phyloP scores from a whole-genome alignment of 2,329 filamentous ascomycete species.

The Neonectria punicea region DNA sequence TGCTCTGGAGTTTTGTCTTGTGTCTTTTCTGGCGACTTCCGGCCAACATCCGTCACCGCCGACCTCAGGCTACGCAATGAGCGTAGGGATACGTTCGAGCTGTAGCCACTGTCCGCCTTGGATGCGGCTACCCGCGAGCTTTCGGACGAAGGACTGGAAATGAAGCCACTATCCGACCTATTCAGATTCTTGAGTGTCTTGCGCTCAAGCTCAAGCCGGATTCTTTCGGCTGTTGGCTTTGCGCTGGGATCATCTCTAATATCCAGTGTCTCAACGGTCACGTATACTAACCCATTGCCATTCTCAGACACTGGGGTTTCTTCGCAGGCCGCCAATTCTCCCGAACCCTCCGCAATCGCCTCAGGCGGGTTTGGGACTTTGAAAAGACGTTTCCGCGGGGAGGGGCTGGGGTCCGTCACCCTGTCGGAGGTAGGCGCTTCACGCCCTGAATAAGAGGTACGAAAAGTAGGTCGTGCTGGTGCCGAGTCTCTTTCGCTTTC shows the following conservation, averaged over 20 bases:
- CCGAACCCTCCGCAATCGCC: not conserved
- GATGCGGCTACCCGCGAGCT: slow-evolving; percentile 57
- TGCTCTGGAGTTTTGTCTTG: not conserved
- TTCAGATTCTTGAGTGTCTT: slow-evolving; percentile 37
- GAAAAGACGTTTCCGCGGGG: not conserved
- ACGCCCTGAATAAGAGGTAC: slow-evolving; percentile 25
- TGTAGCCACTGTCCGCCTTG: slow-evolving; percentile 71
- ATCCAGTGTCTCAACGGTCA: slow-evolving; percentile 50
- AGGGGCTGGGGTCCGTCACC: slow-evolving; percentile 9
- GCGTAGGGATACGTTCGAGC: slow-evolving; percentile 67
- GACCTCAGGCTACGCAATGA: slow-evolving; percentile 55
- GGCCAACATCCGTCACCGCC: slow-evolving; percentile 33
- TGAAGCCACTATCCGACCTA: slow-evolving; percentile 60
- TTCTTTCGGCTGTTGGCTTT: slow-evolving; percentile 47
- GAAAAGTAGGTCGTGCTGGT: slow-evolving; percentile 12
- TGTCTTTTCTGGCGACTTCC: slow-evolving; percentile 32
- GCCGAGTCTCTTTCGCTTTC: slow-evolving; percentile 19
- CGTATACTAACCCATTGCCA: slow-evolving; percentile 47
- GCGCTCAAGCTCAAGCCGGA: slow-evolving; percentile 35
- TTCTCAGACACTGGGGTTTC: slow-evolving; percentile 29
- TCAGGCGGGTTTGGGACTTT: not conserved
- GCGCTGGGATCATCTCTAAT: slow-evolving; percentile 57
- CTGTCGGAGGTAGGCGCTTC: slow-evolving; percentile 13
- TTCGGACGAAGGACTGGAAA: slow-evolving; percentile 57
- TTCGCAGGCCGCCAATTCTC: not conserved